phyloP scores from a whole-genome alignment of 495 filamentous ascomycete species.

The Schizothecium vesticola region DNA sequence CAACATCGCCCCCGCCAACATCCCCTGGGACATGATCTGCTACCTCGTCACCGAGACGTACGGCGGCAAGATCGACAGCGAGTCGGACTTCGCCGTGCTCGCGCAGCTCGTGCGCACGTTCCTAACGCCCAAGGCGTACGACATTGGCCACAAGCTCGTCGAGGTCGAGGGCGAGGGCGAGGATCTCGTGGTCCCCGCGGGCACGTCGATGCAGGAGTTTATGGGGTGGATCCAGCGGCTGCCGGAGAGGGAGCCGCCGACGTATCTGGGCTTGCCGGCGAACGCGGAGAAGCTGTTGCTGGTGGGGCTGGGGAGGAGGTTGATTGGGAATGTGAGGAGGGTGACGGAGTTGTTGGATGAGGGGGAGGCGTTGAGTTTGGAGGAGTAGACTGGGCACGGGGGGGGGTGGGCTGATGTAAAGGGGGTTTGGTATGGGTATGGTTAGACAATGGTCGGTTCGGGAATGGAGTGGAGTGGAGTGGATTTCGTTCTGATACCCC shows the following conservation, averaged over 20 bases:
- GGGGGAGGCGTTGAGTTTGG: slow-evolving; percentile 85
- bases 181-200: slow-evolving; percentile 67
- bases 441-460: too few species aligned
- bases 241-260: slow-evolving; percentile 93
- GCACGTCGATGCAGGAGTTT: slow-evolving; percentile 80
- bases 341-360: slow-evolving; percentile 86
- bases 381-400: too few species aligned
- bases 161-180: slow-evolving; percentile 53
- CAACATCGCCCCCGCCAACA: slow-evolving; percentile 86
- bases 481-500: slow-evolving; percentile 5
- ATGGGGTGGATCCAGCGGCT: slow-evolving; percentile 85
- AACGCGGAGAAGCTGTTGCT: slow-evolving; percentile 96
- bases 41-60: slow-evolving; percentile 91
- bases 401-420: not conserved
- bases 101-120: slow-evolving; percentile 64
- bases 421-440: too few species aligned
- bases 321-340: slow-evolving; percentile 78
- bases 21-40: slow-evolving; percentile 96
- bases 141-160: slow-evolving; percentile 85
- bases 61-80: slow-evolving; percentile 94
- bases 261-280: slow-evolving; percentile 90
- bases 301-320: slow-evolving; percentile 78
- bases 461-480: too few species aligned
- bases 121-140: slow-evolving; percentile 82
- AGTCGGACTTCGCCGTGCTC: slow-evolving; percentile 74